Percentiles rank a stretch among this genome's conserved stretches.
These are phyloP conservation scores for Colletotrichum tropicicola DNA, from an alignment of 2,329 filamentous ascomycete genomes.

Conservation along the genomic window DNA sequence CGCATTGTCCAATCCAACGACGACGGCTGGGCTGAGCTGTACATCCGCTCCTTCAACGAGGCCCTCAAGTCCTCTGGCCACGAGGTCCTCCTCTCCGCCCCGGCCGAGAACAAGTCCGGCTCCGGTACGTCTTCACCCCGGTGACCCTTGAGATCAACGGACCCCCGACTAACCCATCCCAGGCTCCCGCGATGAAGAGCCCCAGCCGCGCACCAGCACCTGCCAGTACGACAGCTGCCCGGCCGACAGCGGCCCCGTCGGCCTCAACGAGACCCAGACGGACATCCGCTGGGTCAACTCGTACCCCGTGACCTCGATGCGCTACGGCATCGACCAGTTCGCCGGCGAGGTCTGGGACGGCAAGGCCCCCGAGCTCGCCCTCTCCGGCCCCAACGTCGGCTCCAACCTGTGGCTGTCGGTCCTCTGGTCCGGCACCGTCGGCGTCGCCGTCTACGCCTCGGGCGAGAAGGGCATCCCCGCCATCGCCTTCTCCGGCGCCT, in stretches of 20 bases:
- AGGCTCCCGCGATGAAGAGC: conserved; percentile 61
- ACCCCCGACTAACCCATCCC: not conserved
- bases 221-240: conserved; percentile 73
- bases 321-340: conserved; percentile 67
- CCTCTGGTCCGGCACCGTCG: conserved; percentile 73
- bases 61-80: conserved; percentile 64
- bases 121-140: conserved; percentile 35
- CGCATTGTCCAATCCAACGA: conserved; percentile 75
- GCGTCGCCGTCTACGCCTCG: conserved; percentile 68
- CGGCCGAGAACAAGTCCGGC: conserved; percentile 73
- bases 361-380: conserved; percentile 67
- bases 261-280: conserved; percentile 63
- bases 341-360: conserved; percentile 62
- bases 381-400: conserved; percentile 70
- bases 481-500: conserved; percentile 72
- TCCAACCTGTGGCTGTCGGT: conserved; percentile 65
- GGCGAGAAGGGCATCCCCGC: conserved; percentile 65
- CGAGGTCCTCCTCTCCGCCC: conserved; percentile 70
- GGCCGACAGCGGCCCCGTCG: conserved; percentile 61
- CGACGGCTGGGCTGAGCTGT: conserved; percentile 78
- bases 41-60: conserved; percentile 68
- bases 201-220: conserved; percentile 53
- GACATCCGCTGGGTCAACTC: conserved; percentile 78
- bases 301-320: conserved; percentile 71
- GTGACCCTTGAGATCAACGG: not conserved